Base-by-base conservation (phyloP, 495 filamentous ascomycete genomes). In the Tuber microsphaerosporum region DNA sequence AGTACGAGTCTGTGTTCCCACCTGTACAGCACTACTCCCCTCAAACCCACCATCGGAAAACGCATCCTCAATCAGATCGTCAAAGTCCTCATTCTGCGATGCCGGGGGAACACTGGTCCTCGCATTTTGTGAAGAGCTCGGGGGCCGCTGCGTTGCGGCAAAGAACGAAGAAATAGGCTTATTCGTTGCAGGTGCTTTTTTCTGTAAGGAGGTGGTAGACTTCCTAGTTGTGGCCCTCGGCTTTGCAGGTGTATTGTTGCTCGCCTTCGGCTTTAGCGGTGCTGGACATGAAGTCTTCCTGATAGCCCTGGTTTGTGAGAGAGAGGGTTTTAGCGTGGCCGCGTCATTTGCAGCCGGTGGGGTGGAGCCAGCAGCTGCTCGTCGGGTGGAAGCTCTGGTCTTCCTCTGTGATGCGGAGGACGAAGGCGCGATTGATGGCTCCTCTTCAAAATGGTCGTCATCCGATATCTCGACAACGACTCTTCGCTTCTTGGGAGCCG, bases 401-500 rank as follows among this genome's bases (percentile, higher is more conserved):
- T 16, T 3, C 14, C 56, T 65, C 1, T 34, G 56, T 17, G 26
- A 12, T 14, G 31, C 26, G 31, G 56, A 65, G 56, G 56, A 34
- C 26, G n/a, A 34, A 65, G 56, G 26, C 14, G 56, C 16, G 26
- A 65, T 16, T 0, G 56, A 65, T 8, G 6, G 26, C 34, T 14
- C 51, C n/a, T 14, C 56, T 17, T 65, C 26, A 12, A 73, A 6
- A 19, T 82, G 79, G 72, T 87, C 86, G 72, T 85, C 81, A 74
- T 87, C 86, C 31, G 85, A 87, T 37, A 85, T 85, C 22, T 85
- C 48, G 71, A 85, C 72, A 22, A 87, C 76, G 69, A 84, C 83
- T 81, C 83, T 84, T 75, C 86, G 86, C 77, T 85, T 85, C 77
- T 86, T 85, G 73, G 88, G 85, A 20, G 84, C 76, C 71, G 87